phyloP scores from a whole-genome alignment of 345 rosid genomes.

The Salix koriyanagi region DNA sequence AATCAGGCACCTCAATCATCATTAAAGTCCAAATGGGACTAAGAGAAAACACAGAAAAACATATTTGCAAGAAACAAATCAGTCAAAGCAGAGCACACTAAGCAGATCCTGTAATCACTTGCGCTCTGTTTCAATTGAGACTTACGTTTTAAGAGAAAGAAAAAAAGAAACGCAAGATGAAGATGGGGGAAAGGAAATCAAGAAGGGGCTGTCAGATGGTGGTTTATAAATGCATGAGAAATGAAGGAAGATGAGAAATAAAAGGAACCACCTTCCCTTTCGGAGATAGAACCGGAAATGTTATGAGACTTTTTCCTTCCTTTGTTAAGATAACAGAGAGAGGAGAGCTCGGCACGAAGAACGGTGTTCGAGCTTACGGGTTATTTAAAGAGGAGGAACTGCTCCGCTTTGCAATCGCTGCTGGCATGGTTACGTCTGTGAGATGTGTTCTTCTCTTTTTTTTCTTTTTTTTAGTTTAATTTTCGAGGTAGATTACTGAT shows the following conservation, averaged over 20 bases:
- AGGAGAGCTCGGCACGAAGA: neutral
- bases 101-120: neutral
- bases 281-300: constrained; percentile 15
- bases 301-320: constrained; percentile 6
- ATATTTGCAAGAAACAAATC: neutral
- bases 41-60: neutral
- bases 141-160: neutral
- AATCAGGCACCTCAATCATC: neutral
- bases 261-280: constrained; percentile 9
- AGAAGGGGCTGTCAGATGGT: neutral
- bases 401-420: neutral
- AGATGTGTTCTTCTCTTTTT: neutral
- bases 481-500: neutral
- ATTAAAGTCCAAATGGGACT: constrained; percentile 3
- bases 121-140: neutral
- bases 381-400: constrained; percentile 5
- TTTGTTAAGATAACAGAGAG: neutral
- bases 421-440: neutral
- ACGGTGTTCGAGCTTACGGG: neutral
- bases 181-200: neutral
- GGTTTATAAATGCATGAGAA: neutral
- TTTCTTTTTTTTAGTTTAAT: neutral
- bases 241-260: neutral
- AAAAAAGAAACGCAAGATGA: neutral
- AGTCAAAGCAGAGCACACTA: neutral